phyloP scores from a whole-genome alignment of 164 flowering plant species.

The Buxus sempervirens region DNA sequence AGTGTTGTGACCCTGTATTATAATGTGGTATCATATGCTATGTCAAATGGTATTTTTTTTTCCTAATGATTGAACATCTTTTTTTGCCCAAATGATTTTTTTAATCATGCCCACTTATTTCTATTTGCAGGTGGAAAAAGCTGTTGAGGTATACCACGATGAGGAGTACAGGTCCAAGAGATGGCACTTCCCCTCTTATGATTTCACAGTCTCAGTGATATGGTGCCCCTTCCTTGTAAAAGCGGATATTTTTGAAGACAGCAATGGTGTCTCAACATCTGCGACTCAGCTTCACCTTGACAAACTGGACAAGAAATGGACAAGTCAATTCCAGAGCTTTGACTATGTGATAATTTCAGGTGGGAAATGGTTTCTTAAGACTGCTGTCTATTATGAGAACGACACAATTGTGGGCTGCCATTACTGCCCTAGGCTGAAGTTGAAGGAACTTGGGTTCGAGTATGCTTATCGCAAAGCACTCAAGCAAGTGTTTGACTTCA shows the following conservation, averaged over 20 bases:
- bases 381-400: conserved; percentile 74
- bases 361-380: conserved; percentile 94
- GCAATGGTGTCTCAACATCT: conserved; percentile 66
- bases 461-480: conserved; percentile 62
- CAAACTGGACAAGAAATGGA: conserved; percentile 66
- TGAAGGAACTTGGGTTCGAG: conserved; percentile 59
- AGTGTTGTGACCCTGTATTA: no score
- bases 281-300: conserved; percentile 74
- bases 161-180: conserved; percentile 54
- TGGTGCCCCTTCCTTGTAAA: conserved; percentile 85
- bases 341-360: conserved; percentile 73
- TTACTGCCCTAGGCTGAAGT: conserved; percentile 54
- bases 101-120: conserved; percentile 5
- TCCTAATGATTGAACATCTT: neutral
- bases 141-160: conserved; percentile 75
- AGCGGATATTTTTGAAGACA: conserved; percentile 79
- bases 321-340: conserved; percentile 34
- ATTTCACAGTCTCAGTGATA: conserved; percentile 61
- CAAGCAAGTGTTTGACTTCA: conserved; percentile 34
- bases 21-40: no score
- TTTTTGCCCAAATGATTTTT: neutral
- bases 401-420: conserved; percentile 67
- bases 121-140: conserved; percentile 54
- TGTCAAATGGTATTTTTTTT: neutral
- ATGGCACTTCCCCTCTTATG: conserved; percentile 72